Conservation (phyloP, 768 basidiomycete species). For the Hysterangium stoloniferum region DNA sequence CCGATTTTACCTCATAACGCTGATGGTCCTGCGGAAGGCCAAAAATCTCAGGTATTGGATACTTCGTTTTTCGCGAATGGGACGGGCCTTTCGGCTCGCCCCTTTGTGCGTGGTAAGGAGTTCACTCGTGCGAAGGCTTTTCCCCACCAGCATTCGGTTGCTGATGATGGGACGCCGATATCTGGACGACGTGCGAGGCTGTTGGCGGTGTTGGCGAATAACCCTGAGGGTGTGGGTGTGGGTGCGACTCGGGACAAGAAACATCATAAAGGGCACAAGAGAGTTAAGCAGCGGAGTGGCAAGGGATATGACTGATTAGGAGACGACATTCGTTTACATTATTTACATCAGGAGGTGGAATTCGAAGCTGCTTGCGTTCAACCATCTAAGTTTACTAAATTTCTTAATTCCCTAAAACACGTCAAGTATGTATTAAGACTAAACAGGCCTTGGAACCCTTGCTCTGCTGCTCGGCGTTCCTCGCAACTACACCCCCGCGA, state of each 20-base stretch:
- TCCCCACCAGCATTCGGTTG: constrained; percentile 78
- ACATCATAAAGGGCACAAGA: constrained; percentile 74
- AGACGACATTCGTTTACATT: too few species aligned
- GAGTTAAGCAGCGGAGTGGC: constrained; percentile 85
- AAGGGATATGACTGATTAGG: constrained; percentile 78
- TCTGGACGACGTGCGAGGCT: constrained; percentile 34
- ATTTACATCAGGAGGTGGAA: too few species aligned
- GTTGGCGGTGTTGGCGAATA: constrained; percentile 34
- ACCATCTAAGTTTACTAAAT: too few species aligned
- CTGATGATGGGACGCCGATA: constrained; percentile 69
- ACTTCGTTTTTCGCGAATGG: constrained; percentile 70
- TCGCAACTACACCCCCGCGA: too few species aligned
- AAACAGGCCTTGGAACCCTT: too few species aligned
- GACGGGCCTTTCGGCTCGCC: constrained; percentile 42
- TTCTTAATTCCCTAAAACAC: too few species aligned
- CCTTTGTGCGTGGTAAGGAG: constrained; percentile 56
- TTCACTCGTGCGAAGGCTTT: constrained; percentile 61
- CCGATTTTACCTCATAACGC: constrained; percentile 14
- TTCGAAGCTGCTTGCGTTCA: too few species aligned
- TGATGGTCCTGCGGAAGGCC: constrained; percentile 26
- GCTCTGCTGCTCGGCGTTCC: too few species aligned
- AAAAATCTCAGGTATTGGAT: constrained; percentile 67
- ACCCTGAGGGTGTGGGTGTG: constrained; percentile 25
- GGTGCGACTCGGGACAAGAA: constrained; percentile 51
- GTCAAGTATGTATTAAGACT: too few species aligned